Evolutionary conservation across 1,284 basidiomycete genomes (phyloP).

Genomic region (Earliella scabrosa): DNA sequence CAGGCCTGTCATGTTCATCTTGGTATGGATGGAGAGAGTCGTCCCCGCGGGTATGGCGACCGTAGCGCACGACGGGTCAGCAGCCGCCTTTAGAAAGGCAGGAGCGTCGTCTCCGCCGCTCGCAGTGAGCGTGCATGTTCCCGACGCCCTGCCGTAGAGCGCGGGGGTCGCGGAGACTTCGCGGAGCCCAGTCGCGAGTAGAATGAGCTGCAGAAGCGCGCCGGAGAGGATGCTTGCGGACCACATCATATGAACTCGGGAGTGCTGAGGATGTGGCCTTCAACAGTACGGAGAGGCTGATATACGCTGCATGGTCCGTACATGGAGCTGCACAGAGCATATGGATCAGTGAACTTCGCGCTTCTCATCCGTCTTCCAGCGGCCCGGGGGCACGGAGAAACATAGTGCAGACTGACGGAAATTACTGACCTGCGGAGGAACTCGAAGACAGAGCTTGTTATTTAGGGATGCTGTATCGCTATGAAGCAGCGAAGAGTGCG

Average conservation of each 20-base stretch:
- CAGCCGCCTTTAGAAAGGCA: constrained; percentile 48
- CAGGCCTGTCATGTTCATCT: constrained; percentile 58
- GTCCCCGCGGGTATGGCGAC: constrained; percentile 49
- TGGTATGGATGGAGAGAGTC: constrained; percentile 54
- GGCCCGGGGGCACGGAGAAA: neutral
- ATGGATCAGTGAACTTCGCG: neutral
- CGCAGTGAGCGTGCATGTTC: constrained; percentile 44
- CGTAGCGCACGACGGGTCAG: constrained; percentile 43
- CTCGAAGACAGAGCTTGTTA: no score
- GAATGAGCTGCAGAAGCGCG: neutral
- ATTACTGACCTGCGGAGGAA: no score
- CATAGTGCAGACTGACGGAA: no score
- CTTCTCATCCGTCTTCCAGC: neutral
- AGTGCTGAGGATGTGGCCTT: neutral
- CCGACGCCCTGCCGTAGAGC: constrained; percentile 7
- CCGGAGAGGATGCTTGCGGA: neutral
- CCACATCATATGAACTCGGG: neutral
- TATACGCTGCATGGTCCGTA: neutral
- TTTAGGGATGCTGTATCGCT: no score
- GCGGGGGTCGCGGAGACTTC: neutral
- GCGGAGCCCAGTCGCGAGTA: neutral
- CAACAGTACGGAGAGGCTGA: neutral
- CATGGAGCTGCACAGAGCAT: neutral
- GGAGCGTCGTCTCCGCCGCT: constrained; percentile 58
- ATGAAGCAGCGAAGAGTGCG: neutral